These are phyloP conservation scores for Tricholomella constricta DNA, from an alignment of 768 basidiomycete species.

Conservation along the genomic window DNA sequence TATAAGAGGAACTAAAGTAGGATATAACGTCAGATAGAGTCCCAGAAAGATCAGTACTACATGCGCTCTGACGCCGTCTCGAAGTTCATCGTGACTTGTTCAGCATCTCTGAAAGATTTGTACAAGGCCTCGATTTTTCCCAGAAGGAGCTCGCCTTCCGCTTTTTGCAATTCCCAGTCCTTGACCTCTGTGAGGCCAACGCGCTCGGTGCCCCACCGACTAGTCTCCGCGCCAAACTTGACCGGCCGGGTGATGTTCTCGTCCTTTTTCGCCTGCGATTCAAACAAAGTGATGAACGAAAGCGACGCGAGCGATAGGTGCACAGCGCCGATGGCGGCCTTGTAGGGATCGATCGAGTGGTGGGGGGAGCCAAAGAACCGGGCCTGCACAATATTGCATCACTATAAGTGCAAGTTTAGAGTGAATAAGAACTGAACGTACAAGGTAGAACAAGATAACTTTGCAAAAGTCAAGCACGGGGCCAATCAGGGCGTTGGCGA, in stretches of 20 bases:
- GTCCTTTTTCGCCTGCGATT: slow-evolving; percentile 15
- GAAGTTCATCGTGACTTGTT: slow-evolving; percentile 16
- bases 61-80: slow-evolving; percentile 15
- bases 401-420: not conserved
- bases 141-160: slow-evolving; percentile 49
- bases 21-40: not conserved
- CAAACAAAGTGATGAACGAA: slow-evolving; percentile 44
- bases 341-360: slow-evolving; percentile 62
- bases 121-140: slow-evolving; percentile 60
- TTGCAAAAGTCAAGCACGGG: slow-evolving; percentile 50
- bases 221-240: slow-evolving; percentile 57
- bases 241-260: slow-evolving; percentile 34
- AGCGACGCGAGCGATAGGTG: slow-evolving; percentile 67
- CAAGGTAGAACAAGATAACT: slow-evolving; percentile 61
- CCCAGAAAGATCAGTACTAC: slow-evolving; percentile 1
- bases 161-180: slow-evolving; percentile 52
- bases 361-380: slow-evolving; percentile 68
- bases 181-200: slow-evolving; percentile 52
- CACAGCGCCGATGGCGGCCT: slow-evolving; percentile 67
- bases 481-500: slow-evolving; percentile 49
- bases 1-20: not conserved
- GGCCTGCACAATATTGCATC: slow-evolving; percentile 48
- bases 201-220: slow-evolving; percentile 54
- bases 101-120: slow-evolving; percentile 30
- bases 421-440: slow-evolving; percentile 33